Base-by-base conservation (phyloP, 176 grass and related monocot species). In the Oryza brachyantha region DNA sequence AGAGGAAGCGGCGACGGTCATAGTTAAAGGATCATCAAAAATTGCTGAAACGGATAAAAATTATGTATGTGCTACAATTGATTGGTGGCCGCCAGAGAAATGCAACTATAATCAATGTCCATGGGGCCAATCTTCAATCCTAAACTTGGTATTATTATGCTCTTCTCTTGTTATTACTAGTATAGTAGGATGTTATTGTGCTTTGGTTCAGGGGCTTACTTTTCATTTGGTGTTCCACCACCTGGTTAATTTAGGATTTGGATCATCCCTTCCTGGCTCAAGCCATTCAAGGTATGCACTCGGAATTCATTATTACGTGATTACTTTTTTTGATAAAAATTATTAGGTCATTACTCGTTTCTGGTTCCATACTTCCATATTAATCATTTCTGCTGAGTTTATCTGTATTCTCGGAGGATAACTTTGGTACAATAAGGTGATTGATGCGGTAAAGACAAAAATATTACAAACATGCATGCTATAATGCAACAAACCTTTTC, bases 61-160 rank as follows among this genome's bases (percentile, higher is more conserved):
- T 73, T 99, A 89, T 65, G 63, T 99, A n/a, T 99, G 96, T 24
- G 92, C 92, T 11, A 99, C 96, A 29, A 86, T 99, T 25, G 96
- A 99, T 86, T 99, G 96, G 96, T 99, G 96, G 96, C 96, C 96
- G 7, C 88, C 86, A 13, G 90, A 96, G 80, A 99, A 99, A 84
- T 99, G 96, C 34, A 99, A 96, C 83, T 99, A 99, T 63, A 87
- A 99, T 80, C 96, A 96, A 61, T 99, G 96, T 24, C 92, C 96
- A 34, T 99, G 96, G 96, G 92, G 90, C 29, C 80, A 95, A 65
- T 84, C 96, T 48, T 99, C 96, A 8, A 81, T 89, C 86, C 88
- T 99, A 25, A 99, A 99, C 84, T 66, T 99, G 92, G 96, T 96
- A 85, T 31, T 29, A 4, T 63, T 88, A 70, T 70, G 19, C 73